These are phyloP conservation scores for Cryptomeria japonica DNA, from an alignment of 75 land plant species.

Conservation along the genomic window DNA sequence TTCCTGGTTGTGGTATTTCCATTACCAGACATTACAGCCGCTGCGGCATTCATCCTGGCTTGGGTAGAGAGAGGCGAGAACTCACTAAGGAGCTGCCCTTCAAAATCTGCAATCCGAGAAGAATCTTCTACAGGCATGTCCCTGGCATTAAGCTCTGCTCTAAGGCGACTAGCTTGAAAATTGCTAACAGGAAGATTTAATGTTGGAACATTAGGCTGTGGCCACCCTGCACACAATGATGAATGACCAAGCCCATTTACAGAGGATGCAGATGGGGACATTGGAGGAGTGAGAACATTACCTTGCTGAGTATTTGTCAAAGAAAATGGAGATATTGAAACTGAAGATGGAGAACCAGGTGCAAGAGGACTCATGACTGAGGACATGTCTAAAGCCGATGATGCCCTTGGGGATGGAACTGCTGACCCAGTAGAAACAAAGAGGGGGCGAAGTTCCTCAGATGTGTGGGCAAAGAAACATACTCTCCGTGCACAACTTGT, in stretches of 20 bases:
- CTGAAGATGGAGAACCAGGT: conserved; percentile 40
- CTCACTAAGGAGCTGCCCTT: conserved; percentile 44
- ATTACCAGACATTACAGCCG: conserved; percentile 18
- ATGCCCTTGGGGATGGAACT: conserved; percentile 67
- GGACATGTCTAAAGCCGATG: conserved; percentile 47
- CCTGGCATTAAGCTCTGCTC: conserved; percentile 72
- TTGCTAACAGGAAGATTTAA: conserved; percentile 70
- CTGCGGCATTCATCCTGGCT: conserved; percentile 29
- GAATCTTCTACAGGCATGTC: conserved; percentile 66
- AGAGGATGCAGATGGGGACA: conserved; percentile 59
- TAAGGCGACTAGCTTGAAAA: conserved; percentile 72
- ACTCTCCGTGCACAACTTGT: conserved; percentile 55
- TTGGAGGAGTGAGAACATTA: conserved; percentile 57
- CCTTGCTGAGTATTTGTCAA: conserved; percentile 28
- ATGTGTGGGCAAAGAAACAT: conserved; percentile 73
- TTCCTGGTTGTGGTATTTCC: conserved; percentile 18
- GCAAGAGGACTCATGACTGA: conserved; percentile 51
- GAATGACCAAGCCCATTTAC: conserved; percentile 32
- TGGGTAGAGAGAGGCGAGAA: conserved; percentile 28
- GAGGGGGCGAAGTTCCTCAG: conserved; percentile 74
- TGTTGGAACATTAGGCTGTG: conserved; percentile 67
- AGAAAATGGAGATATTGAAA: conserved; percentile 36
- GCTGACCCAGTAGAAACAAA: conserved; percentile 72
- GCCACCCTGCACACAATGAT: conserved; percentile 36
- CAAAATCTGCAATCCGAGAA: conserved; percentile 41